A percentile compares a stretch with the other conserved stretches of the same genome.
phyloP scores from a whole-genome alignment of 768 basidiomycete genomes.

The Termitomyces sp. region DNA sequence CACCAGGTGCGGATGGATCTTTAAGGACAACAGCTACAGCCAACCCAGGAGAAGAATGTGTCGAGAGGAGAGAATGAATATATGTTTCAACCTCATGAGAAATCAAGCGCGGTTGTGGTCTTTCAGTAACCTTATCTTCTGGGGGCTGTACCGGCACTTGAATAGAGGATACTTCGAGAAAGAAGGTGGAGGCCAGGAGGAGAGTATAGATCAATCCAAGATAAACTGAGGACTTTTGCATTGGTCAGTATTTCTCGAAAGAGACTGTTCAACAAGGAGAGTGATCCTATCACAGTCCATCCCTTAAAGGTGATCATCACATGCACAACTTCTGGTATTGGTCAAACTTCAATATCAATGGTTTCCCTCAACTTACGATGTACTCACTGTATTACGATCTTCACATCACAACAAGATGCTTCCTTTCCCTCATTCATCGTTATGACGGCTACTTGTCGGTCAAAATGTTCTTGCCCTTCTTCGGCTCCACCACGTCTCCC shows the following conservation, averaged over 20 bases:
- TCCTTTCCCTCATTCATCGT: too few relatives aligned
- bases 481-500: too few relatives aligned
- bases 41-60: slow-evolving; percentile 35
- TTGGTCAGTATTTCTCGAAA: not conserved
- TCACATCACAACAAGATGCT: too few relatives aligned
- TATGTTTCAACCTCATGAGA: slow-evolving; percentile 5
- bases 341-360: too few relatives aligned
- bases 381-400: too few relatives aligned
- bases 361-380: too few relatives aligned
- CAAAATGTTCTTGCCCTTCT: too few relatives aligned
- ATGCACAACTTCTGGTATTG: too few relatives aligned
- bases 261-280: not conserved
- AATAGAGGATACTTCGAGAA: not conserved
- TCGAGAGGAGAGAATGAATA: slow-evolving; percentile 17
- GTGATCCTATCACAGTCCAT: not conserved
- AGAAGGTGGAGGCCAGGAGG: not conserved
- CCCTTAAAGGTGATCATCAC: too few relatives aligned
- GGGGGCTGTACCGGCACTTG: not conserved
- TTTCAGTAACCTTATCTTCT: not conserved
- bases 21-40: slow-evolving; percentile 33
- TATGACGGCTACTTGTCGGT: too few relatives aligned
- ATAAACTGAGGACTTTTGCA: not conserved
- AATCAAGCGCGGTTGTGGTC: not conserved
- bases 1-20: slow-evolving; percentile 20
- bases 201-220: not conserved